Percentiles rank a stretch among this genome's conserved stretches.
phyloP scores from a whole-genome alignment of 768 basidiomycete genomes.

The Hericium coralloides region DNA sequence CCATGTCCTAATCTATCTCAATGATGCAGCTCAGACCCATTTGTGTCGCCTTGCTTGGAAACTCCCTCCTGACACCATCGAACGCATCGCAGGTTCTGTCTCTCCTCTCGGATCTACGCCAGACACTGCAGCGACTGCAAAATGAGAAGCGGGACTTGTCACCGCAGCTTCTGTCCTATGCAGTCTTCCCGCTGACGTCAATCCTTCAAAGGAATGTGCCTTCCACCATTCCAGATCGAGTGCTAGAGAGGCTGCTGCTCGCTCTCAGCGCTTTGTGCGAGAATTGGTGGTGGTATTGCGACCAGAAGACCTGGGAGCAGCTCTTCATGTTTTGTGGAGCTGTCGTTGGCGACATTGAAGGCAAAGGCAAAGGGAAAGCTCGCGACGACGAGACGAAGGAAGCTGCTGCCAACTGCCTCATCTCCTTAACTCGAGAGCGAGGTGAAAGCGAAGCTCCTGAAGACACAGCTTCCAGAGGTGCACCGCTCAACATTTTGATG shows the following conservation, averaged over 20 bases:
- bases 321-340: slow-evolving; percentile 69
- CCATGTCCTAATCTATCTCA: not conserved
- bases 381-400: slow-evolving; percentile 78
- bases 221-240: slow-evolving; percentile 62
- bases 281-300: slow-evolving; percentile 83
- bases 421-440: slow-evolving; percentile 51
- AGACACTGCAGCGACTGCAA: slow-evolving; percentile 35
- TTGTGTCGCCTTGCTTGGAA: slow-evolving; percentile 75
- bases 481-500: slow-evolving; percentile 25
- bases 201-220: slow-evolving; percentile 72
- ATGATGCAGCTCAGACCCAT: slow-evolving; percentile 47
- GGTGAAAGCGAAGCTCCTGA: slow-evolving; percentile 29
- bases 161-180: slow-evolving; percentile 65
- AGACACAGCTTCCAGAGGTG: slow-evolving; percentile 9
- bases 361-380: slow-evolving; percentile 56
- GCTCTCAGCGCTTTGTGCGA: slow-evolving; percentile 51
- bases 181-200: slow-evolving; percentile 81
- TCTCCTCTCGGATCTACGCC: slow-evolving; percentile 47
- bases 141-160: slow-evolving; percentile 33
- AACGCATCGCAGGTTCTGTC: slow-evolving; percentile 38
- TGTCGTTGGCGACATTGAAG: slow-evolving; percentile 54
- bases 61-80: slow-evolving; percentile 52
- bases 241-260: slow-evolving; percentile 65
- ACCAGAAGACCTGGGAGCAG: slow-evolving; percentile 72
- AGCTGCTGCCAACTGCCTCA: slow-evolving; percentile 62